Evolutionary conservation across 768 basidiomycete species (phyloP).

Genomic region (Boletales sp.): DNA sequence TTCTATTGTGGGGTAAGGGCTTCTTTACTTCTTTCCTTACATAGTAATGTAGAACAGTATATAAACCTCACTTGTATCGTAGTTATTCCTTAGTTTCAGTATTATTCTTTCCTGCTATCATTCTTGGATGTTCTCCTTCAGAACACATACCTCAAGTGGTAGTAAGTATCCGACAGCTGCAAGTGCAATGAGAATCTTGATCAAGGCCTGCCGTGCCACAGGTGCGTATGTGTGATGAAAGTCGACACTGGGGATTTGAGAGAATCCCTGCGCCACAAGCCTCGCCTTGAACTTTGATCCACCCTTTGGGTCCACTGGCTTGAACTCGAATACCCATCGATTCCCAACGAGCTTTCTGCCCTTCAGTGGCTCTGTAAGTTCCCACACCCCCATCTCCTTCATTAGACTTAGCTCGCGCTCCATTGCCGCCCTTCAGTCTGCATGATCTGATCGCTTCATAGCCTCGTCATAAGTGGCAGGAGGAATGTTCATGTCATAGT

Average conservation of each 20-base stretch:
- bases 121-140: too few species aligned
- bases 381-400: constrained; percentile 6
- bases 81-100: too few species aligned
- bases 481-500: neutral
- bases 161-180: too few species aligned
- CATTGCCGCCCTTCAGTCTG: constrained; percentile 3
- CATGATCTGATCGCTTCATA: neutral
- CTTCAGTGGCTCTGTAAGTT: neutral
- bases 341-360: constrained; percentile 2
- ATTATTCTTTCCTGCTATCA: too few species aligned
- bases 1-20: too few species aligned
- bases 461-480: neutral
- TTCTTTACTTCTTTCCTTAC: too few species aligned
- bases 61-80: too few species aligned
- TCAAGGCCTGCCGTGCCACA: neutral
- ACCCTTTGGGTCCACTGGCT: neutral
- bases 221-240: constrained; percentile 21
- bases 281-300: neutral
- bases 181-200: neutral
- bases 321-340: constrained; percentile 8
- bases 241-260: neutral
- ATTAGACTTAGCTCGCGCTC: neutral
- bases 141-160: too few species aligned
- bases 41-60: too few species aligned
- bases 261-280: constrained; percentile 1